Evolutionary conservation across 164 flowering plant species (phyloP).

Genomic region (Aristolochia contorta): DNA sequence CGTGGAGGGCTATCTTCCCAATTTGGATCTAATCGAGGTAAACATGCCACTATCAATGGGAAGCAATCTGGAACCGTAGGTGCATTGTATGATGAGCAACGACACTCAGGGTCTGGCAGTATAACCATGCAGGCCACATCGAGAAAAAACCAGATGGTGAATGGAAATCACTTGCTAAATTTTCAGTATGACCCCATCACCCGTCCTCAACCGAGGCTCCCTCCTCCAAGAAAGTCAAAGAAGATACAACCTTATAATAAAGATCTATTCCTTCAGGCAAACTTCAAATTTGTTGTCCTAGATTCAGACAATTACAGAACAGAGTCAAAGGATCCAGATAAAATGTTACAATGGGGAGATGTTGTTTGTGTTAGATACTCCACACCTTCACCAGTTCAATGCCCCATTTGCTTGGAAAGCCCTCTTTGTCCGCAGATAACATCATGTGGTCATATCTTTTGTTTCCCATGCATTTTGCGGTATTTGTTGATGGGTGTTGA

Average conservation of each 20-base stretch:
- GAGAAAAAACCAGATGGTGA: conserved; percentile 44
- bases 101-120: no score
- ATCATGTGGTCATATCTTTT: conserved; percentile 95
- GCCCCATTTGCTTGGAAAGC: conserved; percentile 90
- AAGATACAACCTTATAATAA: conserved; percentile 83
- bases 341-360: conserved; percentile 86
- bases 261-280: conserved; percentile 91
- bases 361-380: conserved; percentile 73
- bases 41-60: no score
- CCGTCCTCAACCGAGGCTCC: conserved; percentile 51
- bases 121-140: conserved; percentile 21
- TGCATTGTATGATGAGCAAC: no score
- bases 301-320: conserved; percentile 46
- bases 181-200: conserved; percentile 80
- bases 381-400: conserved; percentile 62
- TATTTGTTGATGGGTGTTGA: conserved; percentile 69
- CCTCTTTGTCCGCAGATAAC: conserved; percentile 97
- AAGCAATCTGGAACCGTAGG: no score
- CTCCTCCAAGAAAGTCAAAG: conserved; percentile 52
- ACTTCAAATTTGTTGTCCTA: conserved; percentile 79
- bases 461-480: conserved; percentile 84
- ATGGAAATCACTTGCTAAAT: conserved; percentile 77
- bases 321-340: conserved; percentile 76
- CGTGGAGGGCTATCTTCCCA: conserved; percentile 11
- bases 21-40: no score